Evolutionary conservation across 2,329 filamentous ascomycete genomes (phyloP).

Genomic region (Monilinia fructigena): DNA sequence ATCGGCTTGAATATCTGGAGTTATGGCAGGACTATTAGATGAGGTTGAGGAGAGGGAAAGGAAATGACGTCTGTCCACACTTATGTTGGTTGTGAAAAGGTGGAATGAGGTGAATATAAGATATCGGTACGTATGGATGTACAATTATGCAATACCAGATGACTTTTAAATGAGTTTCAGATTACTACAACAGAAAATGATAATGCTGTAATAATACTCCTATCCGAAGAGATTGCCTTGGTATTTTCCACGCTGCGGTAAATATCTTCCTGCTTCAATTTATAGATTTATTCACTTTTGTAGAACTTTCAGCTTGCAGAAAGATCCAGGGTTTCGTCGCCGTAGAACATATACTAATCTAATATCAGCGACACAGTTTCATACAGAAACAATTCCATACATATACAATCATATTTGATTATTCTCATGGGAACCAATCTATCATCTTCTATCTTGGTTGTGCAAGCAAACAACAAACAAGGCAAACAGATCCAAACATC

Average conservation of each 20-base stretch:
- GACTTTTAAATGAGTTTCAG: background rate
- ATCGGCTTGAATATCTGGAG: slow-evolving; percentile 65
- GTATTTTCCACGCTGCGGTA: background rate
- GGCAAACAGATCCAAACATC: background rate
- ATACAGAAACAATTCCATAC: background rate
- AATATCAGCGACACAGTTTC: background rate
- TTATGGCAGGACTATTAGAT: slow-evolving; percentile 44
- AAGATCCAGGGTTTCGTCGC: background rate
- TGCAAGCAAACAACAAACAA: background rate
- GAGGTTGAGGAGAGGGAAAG: background rate
- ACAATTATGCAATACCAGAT: background rate
- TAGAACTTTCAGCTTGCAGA: background rate
- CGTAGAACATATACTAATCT: background rate
- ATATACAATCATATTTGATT: background rate
- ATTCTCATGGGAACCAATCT: too few species aligned
- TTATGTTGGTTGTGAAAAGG: background rate
- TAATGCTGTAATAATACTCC: background rate
- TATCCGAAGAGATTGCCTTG: background rate
- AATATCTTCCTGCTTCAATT: background rate
- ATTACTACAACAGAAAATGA: background rate
- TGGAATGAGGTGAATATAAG: background rate
- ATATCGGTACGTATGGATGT: background rate
- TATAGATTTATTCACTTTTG: background rate
- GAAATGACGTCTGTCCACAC: too few species aligned
- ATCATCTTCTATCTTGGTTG: background rate